Percentiles rank a stretch among this genome's conserved stretches.
Evolutionary conservation across 768 basidiomycete genomes (phyloP).

Genomic region (Naganishia antarctica): DNA sequence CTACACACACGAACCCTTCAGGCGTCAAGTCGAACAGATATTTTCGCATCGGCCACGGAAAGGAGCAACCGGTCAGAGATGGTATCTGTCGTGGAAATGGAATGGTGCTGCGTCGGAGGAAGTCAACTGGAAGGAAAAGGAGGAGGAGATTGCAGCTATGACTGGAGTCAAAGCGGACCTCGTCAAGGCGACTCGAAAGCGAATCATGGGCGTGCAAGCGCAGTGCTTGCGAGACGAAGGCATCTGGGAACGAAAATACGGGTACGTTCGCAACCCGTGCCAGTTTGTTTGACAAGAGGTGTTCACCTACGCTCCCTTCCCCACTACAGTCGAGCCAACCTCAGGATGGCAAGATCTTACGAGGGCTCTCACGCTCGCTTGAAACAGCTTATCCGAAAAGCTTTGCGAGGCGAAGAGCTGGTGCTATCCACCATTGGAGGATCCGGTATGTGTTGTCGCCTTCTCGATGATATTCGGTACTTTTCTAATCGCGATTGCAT

Average conservation of each 20-base stretch:
- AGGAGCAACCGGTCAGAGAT: neutral
- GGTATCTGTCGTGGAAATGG: conserved; percentile 14
- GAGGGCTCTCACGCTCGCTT: conserved; percentile 24
- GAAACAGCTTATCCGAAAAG: conserved; percentile 33
- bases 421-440: conserved; percentile 42
- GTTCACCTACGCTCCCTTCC: neutral
- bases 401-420: conserved; percentile 39
- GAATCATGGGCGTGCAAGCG: conserved; percentile 7
- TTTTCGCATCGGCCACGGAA: neutral
- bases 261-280: conserved; percentile 5
- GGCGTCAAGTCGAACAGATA: neutral
- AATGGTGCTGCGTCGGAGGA: neutral
- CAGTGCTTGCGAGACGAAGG: neutral
- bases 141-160: neutral
- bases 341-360: conserved; percentile 18
- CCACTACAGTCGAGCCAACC: conserved; percentile 4
- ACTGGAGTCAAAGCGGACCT: neutral
- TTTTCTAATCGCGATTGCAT: neutral
- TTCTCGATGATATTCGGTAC: neutral
- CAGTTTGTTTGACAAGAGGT: neutral
- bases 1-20: neutral
- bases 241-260: conserved; percentile 8
- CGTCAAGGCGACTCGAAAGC: conserved; percentile 5
- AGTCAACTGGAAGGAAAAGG: neutral
- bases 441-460: conserved; percentile 41